These are phyloP conservation scores for Leishmania major DNA, from an alignment of 208 protist species.

Conservation along the genomic window DNA sequence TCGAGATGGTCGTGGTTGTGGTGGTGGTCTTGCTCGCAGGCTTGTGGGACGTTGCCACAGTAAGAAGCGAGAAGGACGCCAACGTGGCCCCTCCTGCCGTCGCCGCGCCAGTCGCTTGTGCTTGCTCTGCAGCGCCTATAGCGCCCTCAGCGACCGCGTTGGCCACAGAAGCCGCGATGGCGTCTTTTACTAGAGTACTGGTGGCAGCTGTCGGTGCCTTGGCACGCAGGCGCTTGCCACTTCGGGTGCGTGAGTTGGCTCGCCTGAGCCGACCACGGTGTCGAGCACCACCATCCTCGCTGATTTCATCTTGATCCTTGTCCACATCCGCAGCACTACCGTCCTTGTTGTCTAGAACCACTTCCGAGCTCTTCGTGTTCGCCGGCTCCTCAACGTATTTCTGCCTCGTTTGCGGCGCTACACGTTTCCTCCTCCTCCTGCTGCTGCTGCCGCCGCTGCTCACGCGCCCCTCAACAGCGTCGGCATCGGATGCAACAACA, in stretches of 20 bases:
- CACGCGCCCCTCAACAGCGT: background rate
- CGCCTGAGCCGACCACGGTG: background rate
- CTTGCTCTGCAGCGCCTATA: background rate
- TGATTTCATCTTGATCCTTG: background rate
- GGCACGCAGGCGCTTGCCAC: conserved; percentile 9
- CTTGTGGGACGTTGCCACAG: background rate
- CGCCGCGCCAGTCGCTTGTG: background rate
- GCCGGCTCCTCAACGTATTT: background rate
- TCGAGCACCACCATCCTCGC: background rate
- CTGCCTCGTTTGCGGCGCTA: no score
- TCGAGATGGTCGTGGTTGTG: background rate
- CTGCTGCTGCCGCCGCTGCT: background rate
- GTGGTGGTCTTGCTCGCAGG: background rate
- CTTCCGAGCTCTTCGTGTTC: background rate
- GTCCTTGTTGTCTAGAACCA: background rate
- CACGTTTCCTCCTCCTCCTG: background rate
- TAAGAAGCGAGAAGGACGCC: background rate
- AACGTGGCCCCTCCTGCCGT: background rate
- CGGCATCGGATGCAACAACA: background rate
- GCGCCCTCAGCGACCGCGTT: background rate
- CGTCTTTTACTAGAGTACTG: background rate
- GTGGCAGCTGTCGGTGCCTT: background rate
- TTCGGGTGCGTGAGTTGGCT: background rate
- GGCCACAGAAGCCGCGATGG: background rate
- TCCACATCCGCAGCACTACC: background rate